Evolutionary conservation across 2,329 filamentous ascomycete genomes (phyloP), one percentile per base, ranked within the genome.

Genomic region (Microdochium nivale): DNA sequence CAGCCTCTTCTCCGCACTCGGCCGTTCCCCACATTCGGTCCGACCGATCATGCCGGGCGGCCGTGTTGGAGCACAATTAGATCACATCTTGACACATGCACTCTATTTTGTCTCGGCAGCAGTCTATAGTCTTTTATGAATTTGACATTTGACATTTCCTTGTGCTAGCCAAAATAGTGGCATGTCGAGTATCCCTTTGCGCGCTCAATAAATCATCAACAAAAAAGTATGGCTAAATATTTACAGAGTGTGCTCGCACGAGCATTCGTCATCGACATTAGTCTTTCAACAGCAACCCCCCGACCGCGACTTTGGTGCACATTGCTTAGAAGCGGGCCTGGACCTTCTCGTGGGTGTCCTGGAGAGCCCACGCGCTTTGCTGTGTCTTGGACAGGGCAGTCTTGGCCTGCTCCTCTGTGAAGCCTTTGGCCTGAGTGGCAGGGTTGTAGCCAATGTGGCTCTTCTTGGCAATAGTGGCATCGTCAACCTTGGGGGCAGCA

Each of bases 361-460:
- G 81, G 71, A 95, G 61, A 48, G 91, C 91, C 84, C 86, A 96
- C 21, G 83, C 82, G 63, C 79, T 86, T 47, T 67, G 68, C 60
- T 75, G 68, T 40, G 73, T 79, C 69, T 79, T 86, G 74, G 86
- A 90, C 64, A 87, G 85, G 59, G 90, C 81, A 23, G 82, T 79
- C 40, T 71, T 72, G 54, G 84, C 86, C 73, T 96, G 90, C 57
- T 77, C 82, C 55, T 79, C 79, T 0, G 90, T 95, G 68, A 96
- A 95, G 1, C 90, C 91, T 75, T 86, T 90, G 14, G 92, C 92
- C 69, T 88, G 84, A 4, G 90, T 85, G 3, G 92, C 92, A 21
- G 92, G 92, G 67, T 97, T 97, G 63, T 97, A 97, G 0, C 90
- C 91, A 21, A 96, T 70, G 48, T 80, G 79, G 51, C 79, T 90